Conservation (phyloP, 208 protist genomes). For the Crithidia mellificae region DNA sequence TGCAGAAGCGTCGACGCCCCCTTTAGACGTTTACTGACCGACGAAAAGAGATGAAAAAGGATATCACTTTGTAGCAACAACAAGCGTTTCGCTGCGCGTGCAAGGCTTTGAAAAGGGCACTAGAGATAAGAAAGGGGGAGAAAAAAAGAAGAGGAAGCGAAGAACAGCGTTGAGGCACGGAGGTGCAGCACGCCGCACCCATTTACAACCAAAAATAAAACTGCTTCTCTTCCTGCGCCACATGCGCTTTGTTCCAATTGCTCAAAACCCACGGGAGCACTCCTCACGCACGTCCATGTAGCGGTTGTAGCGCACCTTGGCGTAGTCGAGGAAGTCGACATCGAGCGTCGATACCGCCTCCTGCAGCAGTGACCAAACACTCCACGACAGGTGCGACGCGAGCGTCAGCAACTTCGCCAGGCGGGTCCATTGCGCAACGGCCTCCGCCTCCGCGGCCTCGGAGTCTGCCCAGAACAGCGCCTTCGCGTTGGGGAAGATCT, state of each 20-base stretch:
- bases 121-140: no score
- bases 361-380: slow-evolving; percentile 88
- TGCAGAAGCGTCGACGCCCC: no score
- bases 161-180: no score
- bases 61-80: no score
- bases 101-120: not conserved
- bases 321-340: slow-evolving; percentile 88
- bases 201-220: no score
- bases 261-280: slow-evolving; percentile 36
- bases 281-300: slow-evolving; percentile 65
- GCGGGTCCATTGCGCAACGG: slow-evolving; percentile 43
- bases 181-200: no score
- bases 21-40: no score
- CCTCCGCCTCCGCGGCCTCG: slow-evolving; percentile 36
- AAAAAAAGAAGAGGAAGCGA: no score
- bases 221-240: no score
- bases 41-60: no score
- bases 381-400: slow-evolving; percentile 84
- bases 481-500: slow-evolving; percentile 53
- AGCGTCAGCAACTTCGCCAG: slow-evolving; percentile 81
- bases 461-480: slow-evolving; percentile 50
- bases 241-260: not conserved
- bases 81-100: no score
- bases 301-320: slow-evolving; percentile 58
- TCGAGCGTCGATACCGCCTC: slow-evolving; percentile 85